Conservation (phyloP, 805 yeast genomes). For the Lachancea fermentati region DNA sequence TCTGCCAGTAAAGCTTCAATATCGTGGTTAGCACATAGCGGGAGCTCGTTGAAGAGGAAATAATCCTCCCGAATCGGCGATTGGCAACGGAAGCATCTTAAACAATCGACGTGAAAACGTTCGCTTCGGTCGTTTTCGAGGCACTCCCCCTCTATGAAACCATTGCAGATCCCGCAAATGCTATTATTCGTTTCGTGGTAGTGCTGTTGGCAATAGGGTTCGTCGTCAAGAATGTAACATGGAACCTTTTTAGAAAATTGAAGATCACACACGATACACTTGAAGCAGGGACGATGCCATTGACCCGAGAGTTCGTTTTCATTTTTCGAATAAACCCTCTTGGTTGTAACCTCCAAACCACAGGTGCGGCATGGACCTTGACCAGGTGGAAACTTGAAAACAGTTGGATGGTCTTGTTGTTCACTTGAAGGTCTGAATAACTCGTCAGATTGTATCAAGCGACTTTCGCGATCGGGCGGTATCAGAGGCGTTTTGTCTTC, state of each 20-base stretch:
- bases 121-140: conserved; percentile 67
- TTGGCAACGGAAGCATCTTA: conserved; percentile 61
- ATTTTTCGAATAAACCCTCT: conserved; percentile 77
- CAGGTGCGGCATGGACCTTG: conserved; percentile 83
- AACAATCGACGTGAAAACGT: conserved; percentile 71
- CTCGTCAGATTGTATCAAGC: background rate
- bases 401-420: background rate
- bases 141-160: conserved; percentile 87
- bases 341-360: conserved; percentile 45
- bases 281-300: conserved; percentile 89
- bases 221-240: conserved; percentile 72
- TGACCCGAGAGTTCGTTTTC: conserved; percentile 67
- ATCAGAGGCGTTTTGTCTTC: background rate
- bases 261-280: conserved; percentile 58
- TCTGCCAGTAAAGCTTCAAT: conserved; percentile 18
- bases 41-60: conserved; percentile 27
- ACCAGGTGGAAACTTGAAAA: conserved; percentile 45
- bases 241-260: conserved; percentile 54
- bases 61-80: conserved; percentile 49
- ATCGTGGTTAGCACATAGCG: conserved; percentile 30
- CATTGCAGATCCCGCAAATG: conserved; percentile 61
- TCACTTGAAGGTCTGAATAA: background rate
- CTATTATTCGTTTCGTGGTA: conserved; percentile 71
- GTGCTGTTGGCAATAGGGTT: conserved; percentile 77
- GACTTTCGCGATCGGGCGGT: background rate